Evolutionary conservation across 306 rosid genomes (phyloP).

Genomic region (Gleditsia sinensis): DNA sequence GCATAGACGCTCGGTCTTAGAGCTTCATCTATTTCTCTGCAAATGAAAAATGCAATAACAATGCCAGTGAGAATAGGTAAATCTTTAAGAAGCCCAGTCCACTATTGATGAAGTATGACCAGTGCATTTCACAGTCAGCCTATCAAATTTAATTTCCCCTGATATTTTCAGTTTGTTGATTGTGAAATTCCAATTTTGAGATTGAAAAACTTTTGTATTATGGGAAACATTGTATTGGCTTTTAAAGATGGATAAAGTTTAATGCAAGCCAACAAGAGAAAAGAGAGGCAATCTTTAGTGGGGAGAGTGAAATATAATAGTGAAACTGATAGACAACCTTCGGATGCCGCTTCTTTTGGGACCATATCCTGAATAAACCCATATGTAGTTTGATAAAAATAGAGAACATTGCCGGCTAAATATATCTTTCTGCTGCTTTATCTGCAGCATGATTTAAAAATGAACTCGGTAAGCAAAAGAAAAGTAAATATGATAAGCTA

Average conservation of each 20-base stretch:
- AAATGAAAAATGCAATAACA: constrained; percentile 29
- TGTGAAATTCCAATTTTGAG: constrained; percentile 9
- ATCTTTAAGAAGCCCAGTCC: neutral
- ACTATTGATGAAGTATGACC: neutral
- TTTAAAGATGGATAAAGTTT: neutral
- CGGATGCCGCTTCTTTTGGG: constrained; percentile 72
- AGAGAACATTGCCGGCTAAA: constrained; percentile 67
- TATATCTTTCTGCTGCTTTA: constrained; percentile 74
- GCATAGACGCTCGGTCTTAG: constrained; percentile 86
- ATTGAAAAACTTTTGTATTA: neutral
- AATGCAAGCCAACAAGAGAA: constrained; percentile 21
- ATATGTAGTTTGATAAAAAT: constrained; percentile 71
- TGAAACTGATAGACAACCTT: constrained; percentile 53
- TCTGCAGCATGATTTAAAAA: constrained; percentile 56
- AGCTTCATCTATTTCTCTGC: constrained; percentile 90
- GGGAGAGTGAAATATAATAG: constrained; percentile 14
- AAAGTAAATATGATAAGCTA: constrained; percentile 7
- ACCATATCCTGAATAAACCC: constrained; percentile 79
- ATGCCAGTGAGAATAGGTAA: constrained; percentile 22
- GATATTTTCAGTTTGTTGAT: constrained; percentile 11
- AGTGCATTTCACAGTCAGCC: constrained; percentile 16
- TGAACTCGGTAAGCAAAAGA: constrained; percentile 33
- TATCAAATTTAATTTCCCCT: constrained; percentile 9
- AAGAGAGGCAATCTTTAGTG: constrained; percentile 16
- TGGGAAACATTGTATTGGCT: neutral